Base-by-base conservation (phyloP, 129 eudicot species). In the Silybum marianum region DNA sequence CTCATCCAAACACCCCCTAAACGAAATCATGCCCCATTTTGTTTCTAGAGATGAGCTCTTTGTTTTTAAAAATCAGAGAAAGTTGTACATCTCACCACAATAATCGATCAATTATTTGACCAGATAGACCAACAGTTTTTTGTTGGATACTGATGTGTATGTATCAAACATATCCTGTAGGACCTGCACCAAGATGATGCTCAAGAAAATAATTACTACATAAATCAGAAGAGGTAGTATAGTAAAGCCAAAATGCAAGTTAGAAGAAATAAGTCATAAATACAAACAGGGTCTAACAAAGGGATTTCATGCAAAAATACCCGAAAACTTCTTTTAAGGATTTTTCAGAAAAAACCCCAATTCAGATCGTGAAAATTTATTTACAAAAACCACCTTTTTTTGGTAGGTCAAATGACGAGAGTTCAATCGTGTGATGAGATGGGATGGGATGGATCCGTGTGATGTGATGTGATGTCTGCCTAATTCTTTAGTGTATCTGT, bases 351-450 rank as follows among this genome's bases (percentile, higher is more conserved):
- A 9, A 23, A 69, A 68, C 42, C 69, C 66, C 0, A n/a, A 78
- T 13, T 42, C 75, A 78, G 28, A 68, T 24, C 11, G 25, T 32
- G 12, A 69, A 68, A 68, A 44, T 25, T 80, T 80, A 80, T 80
- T 54, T 58, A 80, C 83, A 80, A 80, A 42, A 58, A 80, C 62
- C 68, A 54, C 44, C 77, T 54, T 79, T 79, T 78, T 79, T 79
- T 44, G 69, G 66, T 58, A 58, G 66, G 66, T 18, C 66, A 58
- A 58, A 58, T 58, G 23, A 58, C 23, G 66, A 28, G 66, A 58
- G 9, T 7, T 58, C 70, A 46, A 66, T 63, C 80, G 74, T 65
- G 82, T 73, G 84, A 81, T 28, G 48, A 23, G 19, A 48, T 62
- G 51, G 9, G 42, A 83, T 42, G 54, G 82, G 65, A 26, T 78